Evolutionary conservation across 768 basidiomycete genomes (phyloP), one percentile per base, ranked within the genome.

Genomic region (Tulasnella sp.): DNA sequence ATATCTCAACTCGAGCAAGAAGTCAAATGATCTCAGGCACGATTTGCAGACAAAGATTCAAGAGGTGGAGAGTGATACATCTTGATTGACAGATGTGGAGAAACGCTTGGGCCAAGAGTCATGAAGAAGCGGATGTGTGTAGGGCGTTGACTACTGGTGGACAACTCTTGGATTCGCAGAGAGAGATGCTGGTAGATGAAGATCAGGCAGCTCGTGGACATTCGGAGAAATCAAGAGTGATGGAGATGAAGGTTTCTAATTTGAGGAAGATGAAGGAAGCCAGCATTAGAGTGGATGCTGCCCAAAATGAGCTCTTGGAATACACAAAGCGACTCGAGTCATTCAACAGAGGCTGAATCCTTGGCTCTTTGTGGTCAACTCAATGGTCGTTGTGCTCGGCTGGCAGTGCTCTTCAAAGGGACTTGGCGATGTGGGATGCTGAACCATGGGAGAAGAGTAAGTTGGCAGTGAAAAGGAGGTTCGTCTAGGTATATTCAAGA

Each of bases 61-160:
- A 2, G 92, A 95, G 63, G 75, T 78, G 13, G 88, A 92, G 55
- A 65, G 76, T 7, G 71, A 80, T 5, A 74, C 77, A 39, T 66
- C 71, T 8, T 72, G 82, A 48, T 66, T 92, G 37, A 69, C 75
- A 22, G 87, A 92, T 48, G 79, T 82, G 35, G 92, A 95, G 67
- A 67, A 89, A 84, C 61, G 78, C 83, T 7, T 95, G 90, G 81
- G 77, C 84, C 22, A 85, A 89, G 64, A 88, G 89, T 37, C 78
- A 89, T 12, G 84, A 92, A 66, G 90, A 96, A 69, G 88, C 90
- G 2, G 92, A 95, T 63, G 78, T 83, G 1, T 79, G 90, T 64
- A 73, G 90, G 48, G 82, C 84, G 19, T 69, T 90, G 45, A 91
- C 91, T 2, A 93, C 88, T 2, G 79, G 81, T 41, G 90, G 89